phyloP scores from a whole-genome alignment of 2,329 filamentous ascomycete genomes.

The Tolypocladium pustulatum region DNA sequence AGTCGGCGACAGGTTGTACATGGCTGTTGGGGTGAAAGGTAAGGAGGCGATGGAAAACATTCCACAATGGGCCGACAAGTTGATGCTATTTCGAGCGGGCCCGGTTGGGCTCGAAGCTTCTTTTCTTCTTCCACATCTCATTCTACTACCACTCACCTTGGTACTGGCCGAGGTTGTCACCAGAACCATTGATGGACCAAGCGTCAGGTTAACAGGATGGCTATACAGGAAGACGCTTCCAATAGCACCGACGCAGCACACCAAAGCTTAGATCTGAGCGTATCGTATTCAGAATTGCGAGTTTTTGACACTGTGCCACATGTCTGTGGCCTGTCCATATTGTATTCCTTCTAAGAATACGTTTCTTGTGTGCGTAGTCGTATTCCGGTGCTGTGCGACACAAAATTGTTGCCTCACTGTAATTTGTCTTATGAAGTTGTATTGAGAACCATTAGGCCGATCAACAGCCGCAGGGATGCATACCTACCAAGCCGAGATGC shows the following conservation, averaged over 20 bases:
- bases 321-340: too few relatives aligned
- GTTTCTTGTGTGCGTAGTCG: too few relatives aligned
- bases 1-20: conserved; percentile 53
- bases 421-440: too few relatives aligned
- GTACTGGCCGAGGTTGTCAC: conserved; percentile 48
- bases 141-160: conserved; percentile 49
- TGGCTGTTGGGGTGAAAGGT: conserved; percentile 45
- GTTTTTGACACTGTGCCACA: too few relatives aligned
- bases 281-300: too few relatives aligned
- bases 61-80: conserved; percentile 43
- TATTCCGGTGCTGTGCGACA: too few relatives aligned
- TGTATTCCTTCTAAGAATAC: too few relatives aligned
- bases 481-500: not conserved
- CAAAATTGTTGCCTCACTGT: too few relatives aligned
- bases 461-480: too few relatives aligned
- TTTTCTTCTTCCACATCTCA: conserved; percentile 48
- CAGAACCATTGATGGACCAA: conserved; percentile 46
- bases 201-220: conserved; percentile 46
- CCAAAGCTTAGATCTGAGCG: not conserved
- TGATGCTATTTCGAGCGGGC: conserved; percentile 43
- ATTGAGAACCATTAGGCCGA: too few relatives aligned
- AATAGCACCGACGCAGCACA: conserved; percentile 9
- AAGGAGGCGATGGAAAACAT: conserved; percentile 38
- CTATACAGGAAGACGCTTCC: conserved; percentile 38
- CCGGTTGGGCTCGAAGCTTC: conserved; percentile 50